Evolutionary conservation across 306 rosid genomes (phyloP).

Genomic region (Pterocarpus macrocarpus): DNA sequence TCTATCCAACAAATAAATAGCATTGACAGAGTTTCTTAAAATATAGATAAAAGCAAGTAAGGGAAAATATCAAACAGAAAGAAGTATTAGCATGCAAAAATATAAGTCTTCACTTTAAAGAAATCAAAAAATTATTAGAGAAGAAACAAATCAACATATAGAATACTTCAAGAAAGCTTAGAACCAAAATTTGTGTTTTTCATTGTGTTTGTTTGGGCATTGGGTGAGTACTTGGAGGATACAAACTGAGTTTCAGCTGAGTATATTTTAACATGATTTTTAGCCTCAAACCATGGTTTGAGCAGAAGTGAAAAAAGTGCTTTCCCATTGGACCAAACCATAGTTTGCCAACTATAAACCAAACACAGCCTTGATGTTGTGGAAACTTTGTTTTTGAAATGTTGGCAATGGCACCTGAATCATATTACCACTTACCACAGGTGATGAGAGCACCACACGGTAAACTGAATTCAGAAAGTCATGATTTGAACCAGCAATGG

Average conservation of each 20-base stretch:
- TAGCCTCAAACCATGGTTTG: too few species aligned
- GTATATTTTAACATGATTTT: too few species aligned
- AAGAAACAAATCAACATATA: background rate
- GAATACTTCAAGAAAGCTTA: background rate
- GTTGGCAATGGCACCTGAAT: background rate
- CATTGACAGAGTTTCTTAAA: background rate
- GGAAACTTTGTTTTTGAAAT: background rate
- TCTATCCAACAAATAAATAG: conserved; percentile 3
- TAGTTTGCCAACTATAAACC: too few species aligned
- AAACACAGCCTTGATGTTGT: background rate
- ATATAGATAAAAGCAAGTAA: background rate
- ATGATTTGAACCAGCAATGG: conserved; percentile 86
- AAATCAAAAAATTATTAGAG: background rate
- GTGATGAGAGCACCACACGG: conserved; percentile 91
- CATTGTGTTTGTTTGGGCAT: too few species aligned
- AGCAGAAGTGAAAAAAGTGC: too few species aligned
- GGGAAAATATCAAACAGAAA: background rate
- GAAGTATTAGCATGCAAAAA: background rate
- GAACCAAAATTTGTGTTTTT: background rate
- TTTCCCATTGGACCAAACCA: too few species aligned
- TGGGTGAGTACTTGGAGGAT: too few species aligned
- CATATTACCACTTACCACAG: conserved; percentile 65
- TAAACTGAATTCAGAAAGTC: conserved; percentile 75
- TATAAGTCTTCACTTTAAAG: background rate
- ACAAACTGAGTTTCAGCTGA: too few species aligned